Conservation (phyloP, 306 rosid genomes). For the Dalbergia cultrata region DNA sequence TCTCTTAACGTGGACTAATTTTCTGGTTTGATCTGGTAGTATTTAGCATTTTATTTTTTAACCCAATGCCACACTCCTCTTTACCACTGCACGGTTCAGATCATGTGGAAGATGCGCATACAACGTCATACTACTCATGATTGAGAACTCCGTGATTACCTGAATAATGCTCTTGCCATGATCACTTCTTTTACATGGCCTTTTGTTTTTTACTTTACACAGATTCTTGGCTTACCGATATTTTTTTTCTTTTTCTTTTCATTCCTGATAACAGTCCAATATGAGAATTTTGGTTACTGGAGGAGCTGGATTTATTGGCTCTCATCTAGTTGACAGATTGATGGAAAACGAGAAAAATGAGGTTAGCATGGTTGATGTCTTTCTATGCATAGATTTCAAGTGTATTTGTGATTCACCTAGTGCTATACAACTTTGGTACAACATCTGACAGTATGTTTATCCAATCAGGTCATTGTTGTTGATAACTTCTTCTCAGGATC, state of each 20-base stretch:
- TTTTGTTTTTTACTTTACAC: constrained; percentile 1
- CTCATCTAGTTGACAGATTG: constrained; percentile 89
- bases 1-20: background rate
- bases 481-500: constrained; percentile 96
- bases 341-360: constrained; percentile 94
- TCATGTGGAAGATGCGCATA: constrained; percentile 6
- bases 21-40: constrained; percentile 6
- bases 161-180: background rate
- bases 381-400: constrained; percentile 19
- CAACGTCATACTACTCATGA: background rate
- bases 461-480: constrained; percentile 79
- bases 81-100: background rate
- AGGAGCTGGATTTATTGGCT: constrained; percentile 99
- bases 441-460: constrained; percentile 24
- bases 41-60: background rate
- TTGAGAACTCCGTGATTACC: constrained; percentile 1
- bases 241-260: background rate
- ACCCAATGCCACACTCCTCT: background rate
- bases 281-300: constrained; percentile 98
- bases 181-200: background rate
- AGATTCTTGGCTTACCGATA: constrained; percentile 18
- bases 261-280: constrained; percentile 67
- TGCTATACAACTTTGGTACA: constrained; percentile 14
- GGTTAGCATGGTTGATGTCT: constrained; percentile 52
- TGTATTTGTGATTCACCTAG: constrained; percentile 22